A percentile compares a stretch with the other conserved stretches of the same genome.
Evolutionary conservation across 495 filamentous ascomycete species (phyloP).

Genomic region (Cairneyella variabilis): DNA sequence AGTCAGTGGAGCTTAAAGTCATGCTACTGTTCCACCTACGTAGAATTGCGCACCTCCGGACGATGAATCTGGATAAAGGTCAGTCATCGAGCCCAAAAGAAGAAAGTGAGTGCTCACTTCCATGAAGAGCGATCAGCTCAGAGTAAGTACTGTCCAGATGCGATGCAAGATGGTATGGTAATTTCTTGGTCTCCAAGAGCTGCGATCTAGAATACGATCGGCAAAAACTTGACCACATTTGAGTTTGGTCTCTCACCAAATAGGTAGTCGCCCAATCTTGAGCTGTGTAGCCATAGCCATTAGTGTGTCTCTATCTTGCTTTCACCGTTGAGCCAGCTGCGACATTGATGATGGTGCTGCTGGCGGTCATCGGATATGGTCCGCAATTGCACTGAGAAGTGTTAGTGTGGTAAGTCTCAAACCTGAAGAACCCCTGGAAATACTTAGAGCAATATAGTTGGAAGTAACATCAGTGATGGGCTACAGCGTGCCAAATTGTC

Average conservation of each 20-base stretch:
- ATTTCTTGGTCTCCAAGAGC: conserved; percentile 36
- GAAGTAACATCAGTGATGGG: conserved; percentile 51
- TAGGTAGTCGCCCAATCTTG: conserved; percentile 16
- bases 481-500: no score
- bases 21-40: conserved; percentile 24
- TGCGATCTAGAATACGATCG: conserved; percentile 9
- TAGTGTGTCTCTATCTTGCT: conserved; percentile 46
- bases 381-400: conserved; percentile 43
- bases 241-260: conserved; percentile 2
- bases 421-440: no score
- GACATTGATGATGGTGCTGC: conserved; percentile 40
- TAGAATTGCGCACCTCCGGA: conserved; percentile 46
- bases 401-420: neutral
- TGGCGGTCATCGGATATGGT: conserved; percentile 45
- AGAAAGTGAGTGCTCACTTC: neutral
- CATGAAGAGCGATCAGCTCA: conserved; percentile 49
- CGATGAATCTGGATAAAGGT: conserved; percentile 24
- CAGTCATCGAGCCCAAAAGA: neutral
- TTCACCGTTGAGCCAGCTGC: conserved; percentile 44
- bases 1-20: neutral
- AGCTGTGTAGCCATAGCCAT: conserved; percentile 16
- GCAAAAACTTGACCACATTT: neutral
- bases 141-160: conserved; percentile 45
- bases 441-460: conserved; percentile 35
- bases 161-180: conserved; percentile 40